Conservation (phyloP, 2,329 filamentous ascomycete species). For the Verticillium isaacii region DNA sequence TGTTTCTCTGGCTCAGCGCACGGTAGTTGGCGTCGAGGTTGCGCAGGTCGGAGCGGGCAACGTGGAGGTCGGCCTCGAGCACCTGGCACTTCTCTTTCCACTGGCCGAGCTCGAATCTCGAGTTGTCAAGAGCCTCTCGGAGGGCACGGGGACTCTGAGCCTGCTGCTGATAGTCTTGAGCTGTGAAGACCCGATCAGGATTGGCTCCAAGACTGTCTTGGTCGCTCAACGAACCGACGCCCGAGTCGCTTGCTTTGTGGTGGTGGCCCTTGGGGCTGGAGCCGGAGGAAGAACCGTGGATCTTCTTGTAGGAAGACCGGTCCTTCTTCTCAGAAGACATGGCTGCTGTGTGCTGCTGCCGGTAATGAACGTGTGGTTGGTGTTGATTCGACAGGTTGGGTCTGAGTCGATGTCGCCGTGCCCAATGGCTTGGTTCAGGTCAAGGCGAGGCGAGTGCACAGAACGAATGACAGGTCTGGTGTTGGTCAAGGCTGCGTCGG, state of each 20-base stretch:
- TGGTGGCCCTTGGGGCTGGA: conserved; percentile 10
- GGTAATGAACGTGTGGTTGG: background rate
- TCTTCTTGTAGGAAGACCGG: conserved; percentile 9
- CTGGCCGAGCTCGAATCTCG: conserved; percentile 12
- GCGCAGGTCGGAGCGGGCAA: conserved; percentile 12
- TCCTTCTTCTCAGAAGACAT: conserved; percentile 13
- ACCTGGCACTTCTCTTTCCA: conserved; percentile 16
- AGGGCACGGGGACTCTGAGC: conserved; percentile 12
- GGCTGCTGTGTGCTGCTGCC: conserved; percentile 3
- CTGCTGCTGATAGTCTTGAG: conserved; percentile 10
- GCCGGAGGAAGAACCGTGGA: background rate
- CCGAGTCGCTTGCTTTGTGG: conserved; percentile 15
- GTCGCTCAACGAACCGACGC: conserved; percentile 15
- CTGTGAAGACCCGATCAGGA: conserved; percentile 12
- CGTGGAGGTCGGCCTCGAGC: conserved; percentile 12
- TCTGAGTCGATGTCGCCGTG: background rate
- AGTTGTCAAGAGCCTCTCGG: conserved; percentile 14
- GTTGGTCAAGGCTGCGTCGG: background rate
- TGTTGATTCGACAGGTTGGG: background rate
- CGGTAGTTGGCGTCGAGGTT: conserved; percentile 20
- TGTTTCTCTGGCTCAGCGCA: conserved; percentile 7
- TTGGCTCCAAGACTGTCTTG: conserved; percentile 12
- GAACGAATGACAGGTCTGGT: background rate
- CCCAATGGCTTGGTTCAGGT: background rate
- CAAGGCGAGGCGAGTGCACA: background rate